A percentile compares a stretch with the other conserved stretches of the same genome.
Evolutionary conservation across 2,329 filamentous ascomycete genomes (phyloP).

Genomic region (Aschersonia sp.): DNA sequence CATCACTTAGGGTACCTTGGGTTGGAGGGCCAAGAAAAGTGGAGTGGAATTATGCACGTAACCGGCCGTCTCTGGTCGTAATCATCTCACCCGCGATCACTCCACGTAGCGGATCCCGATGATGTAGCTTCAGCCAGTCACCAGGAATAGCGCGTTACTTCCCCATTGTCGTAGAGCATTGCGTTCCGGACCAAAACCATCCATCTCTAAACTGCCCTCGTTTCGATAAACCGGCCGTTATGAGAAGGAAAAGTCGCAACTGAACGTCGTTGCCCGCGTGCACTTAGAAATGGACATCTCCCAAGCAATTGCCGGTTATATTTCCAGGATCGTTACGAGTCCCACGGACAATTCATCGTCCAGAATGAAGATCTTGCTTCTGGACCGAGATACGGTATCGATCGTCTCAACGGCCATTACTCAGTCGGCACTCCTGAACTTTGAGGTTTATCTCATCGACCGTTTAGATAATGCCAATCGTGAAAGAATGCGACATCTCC

Average conservation of each 20-base stretch:
- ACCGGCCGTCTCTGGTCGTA: too few species aligned
- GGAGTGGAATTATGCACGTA: too few species aligned
- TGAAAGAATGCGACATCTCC: conserved; percentile 95
- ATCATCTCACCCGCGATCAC: too few species aligned
- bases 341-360: conserved; percentile 58
- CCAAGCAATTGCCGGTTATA: conserved; percentile 83
- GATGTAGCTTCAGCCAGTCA: too few species aligned
- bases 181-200: neutral
- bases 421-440: conserved; percentile 84
- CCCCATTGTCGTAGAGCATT: too few species aligned
- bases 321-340: conserved; percentile 81
- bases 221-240: neutral
- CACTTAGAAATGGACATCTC: conserved; percentile 66
- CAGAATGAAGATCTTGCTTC: conserved; percentile 96
- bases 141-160: too few species aligned
- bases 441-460: conserved; percentile 97
- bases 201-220: neutral
- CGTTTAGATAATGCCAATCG: conserved; percentile 77
- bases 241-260: neutral
- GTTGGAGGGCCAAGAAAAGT: too few species aligned
- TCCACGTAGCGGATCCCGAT: too few species aligned
- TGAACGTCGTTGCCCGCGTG: neutral
- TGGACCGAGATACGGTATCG: conserved; percentile 86
- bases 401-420: conserved; percentile 93
- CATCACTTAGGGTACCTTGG: too few species aligned